A percentile compares a stretch with the other conserved stretches of the same genome.
Conservation (phyloP, 108 stramenopile species). For the Fistulifera pelliculosa region DNA sequence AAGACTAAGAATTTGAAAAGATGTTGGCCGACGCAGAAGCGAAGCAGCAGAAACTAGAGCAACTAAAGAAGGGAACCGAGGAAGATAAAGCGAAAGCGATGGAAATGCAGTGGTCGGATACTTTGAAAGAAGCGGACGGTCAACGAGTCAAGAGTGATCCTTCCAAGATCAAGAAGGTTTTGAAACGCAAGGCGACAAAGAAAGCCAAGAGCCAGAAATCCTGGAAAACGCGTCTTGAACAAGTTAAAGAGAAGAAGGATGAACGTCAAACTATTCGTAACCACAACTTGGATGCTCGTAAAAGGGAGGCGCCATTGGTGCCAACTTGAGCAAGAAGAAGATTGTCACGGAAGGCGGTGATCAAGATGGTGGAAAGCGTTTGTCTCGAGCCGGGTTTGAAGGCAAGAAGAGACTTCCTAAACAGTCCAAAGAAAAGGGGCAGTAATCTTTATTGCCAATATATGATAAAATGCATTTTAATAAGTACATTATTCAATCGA, state of each 20-base stretch:
- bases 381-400: slow-evolving; percentile 76
- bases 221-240: slow-evolving; percentile 73
- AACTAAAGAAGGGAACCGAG: slow-evolving; percentile 49
- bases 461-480: neutral
- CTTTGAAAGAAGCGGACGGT: slow-evolving; percentile 58
- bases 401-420: slow-evolving; percentile 77
- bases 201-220: slow-evolving; percentile 72
- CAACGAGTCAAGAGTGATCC: slow-evolving; percentile 76
- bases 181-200: slow-evolving; percentile 80
- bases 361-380: slow-evolving; percentile 30
- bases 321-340: slow-evolving; percentile 67
- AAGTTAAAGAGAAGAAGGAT: slow-evolving; percentile 45
- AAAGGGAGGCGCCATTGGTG: slow-evolving; percentile 64
- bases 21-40: slow-evolving; percentile 78
- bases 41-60: slow-evolving; percentile 61
- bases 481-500: neutral
- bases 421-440: slow-evolving; percentile 30
- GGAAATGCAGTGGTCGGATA: slow-evolving; percentile 70
- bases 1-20: slow-evolving; percentile 78
- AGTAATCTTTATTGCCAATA: neutral
- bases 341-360: slow-evolving; percentile 30
- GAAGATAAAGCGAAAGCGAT: slow-evolving; percentile 66
- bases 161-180: slow-evolving; percentile 66
- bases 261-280: slow-evolving; percentile 78
- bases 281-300: slow-evolving; percentile 72